Evolutionary conservation across 768 basidiomycete genomes (phyloP).

Genomic region (Clavulina sp.): DNA sequence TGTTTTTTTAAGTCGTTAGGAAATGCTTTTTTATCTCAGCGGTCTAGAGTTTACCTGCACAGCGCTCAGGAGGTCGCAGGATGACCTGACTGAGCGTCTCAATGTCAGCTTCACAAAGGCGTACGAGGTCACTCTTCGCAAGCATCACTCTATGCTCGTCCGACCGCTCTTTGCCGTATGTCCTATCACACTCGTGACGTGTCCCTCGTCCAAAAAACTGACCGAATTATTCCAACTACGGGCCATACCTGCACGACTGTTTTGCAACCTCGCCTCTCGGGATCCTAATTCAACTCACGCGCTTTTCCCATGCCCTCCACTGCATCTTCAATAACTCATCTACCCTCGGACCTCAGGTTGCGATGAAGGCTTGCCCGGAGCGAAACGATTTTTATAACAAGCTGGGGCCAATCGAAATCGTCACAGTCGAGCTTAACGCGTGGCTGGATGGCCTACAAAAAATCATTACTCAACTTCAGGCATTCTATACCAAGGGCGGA

Average conservation of each 20-base stretch:
- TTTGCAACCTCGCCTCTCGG: not conserved
- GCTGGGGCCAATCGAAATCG: conserved; percentile 31
- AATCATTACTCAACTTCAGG: conserved; percentile 31
- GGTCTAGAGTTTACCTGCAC: conserved; percentile 81
- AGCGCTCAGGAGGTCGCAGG: conserved; percentile 55
- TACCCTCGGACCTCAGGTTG: conserved; percentile 24
- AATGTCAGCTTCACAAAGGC: conserved; percentile 55
- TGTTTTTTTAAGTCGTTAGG: no score
- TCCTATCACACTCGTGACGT: conserved; percentile 8
- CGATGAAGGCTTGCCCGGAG: conserved; percentile 53
- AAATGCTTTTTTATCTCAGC: conserved; percentile 20
- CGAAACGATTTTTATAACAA: conserved; percentile 40
- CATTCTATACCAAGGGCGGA: conserved; percentile 27
- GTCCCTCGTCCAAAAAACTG: conserved; percentile 1
- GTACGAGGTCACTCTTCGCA: conserved; percentile 68
- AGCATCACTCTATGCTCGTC: conserved; percentile 66
- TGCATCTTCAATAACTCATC: not conserved
- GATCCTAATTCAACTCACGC: not conserved
- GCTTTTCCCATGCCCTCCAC: not conserved
- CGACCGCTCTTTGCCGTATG: conserved; percentile 36
- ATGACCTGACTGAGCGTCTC: conserved; percentile 49
- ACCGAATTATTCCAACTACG: no score
- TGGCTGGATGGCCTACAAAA: conserved; percentile 37
- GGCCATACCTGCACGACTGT: not conserved
- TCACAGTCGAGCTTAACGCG: conserved; percentile 29